Evolutionary conservation across 352 stramenopile species (phyloP).

Genomic region (Phytophthora pistaciae): DNA sequence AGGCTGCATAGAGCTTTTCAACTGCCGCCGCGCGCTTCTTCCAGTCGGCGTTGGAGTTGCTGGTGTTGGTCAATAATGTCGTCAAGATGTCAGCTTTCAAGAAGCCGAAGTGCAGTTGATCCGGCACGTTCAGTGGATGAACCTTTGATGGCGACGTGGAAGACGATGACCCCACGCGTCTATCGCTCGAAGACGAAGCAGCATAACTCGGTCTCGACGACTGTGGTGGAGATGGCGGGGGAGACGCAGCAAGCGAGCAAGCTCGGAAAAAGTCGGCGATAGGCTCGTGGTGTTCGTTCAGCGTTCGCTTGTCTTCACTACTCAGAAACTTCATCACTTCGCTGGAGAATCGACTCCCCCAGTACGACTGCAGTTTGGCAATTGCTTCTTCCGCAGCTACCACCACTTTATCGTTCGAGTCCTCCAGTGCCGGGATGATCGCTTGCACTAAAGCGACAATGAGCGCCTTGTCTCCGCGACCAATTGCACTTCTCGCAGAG

Average conservation of each 20-base stretch:
- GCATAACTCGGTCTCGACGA: slow-evolving; percentile 16
- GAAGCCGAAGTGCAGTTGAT: slow-evolving; percentile 55
- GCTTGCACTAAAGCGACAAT: slow-evolving; percentile 69
- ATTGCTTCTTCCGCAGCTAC: slow-evolving; percentile 73
- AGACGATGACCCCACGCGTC: neutral
- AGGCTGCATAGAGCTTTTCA: slow-evolving; percentile 57
- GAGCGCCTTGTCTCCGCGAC: slow-evolving; percentile 58
- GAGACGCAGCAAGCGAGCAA: slow-evolving; percentile 15
- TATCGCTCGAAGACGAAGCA: slow-evolving; percentile 4
- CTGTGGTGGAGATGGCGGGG: slow-evolving; percentile 18
- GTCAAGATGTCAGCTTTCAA: slow-evolving; percentile 50
- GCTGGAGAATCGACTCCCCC: slow-evolving; percentile 43
- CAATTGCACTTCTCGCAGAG: slow-evolving; percentile 29
- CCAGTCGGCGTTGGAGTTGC: slow-evolving; percentile 80
- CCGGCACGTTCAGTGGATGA: slow-evolving; percentile 8
- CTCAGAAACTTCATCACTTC: slow-evolving; percentile 70
- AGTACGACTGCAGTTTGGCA: slow-evolving; percentile 72
- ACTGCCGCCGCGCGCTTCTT: slow-evolving; percentile 69
- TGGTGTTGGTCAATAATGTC: slow-evolving; percentile 38
- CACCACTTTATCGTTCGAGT: slow-evolving; percentile 63
- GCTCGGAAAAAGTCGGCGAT: slow-evolving; percentile 64
- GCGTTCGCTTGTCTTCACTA: slow-evolving; percentile 64
- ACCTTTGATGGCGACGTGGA: slow-evolving; percentile 34
- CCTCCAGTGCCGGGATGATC: slow-evolving; percentile 67
- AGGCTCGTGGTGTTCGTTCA: slow-evolving; percentile 51